A percentile compares a stretch with the other conserved stretches of the same genome.
Conservation (phyloP, 306 rosid genomes). For the Vigna mungo region DNA sequence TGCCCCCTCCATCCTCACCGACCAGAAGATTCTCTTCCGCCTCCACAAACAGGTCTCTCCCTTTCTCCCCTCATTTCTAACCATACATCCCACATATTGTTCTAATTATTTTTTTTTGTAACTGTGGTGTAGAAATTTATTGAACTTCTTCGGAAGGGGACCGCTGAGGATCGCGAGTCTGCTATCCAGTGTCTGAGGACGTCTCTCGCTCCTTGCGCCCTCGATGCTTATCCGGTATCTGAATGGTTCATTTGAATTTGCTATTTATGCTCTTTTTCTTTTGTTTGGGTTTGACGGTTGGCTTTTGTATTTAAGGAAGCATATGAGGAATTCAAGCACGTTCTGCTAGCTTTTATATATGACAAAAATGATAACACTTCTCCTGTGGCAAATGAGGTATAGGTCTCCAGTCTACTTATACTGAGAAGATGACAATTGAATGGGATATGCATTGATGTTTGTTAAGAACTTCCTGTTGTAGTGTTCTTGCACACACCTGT, state of each 20-base stretch:
- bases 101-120: not conserved
- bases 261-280: not conserved
- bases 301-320: constrained; percentile 85
- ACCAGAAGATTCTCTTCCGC: constrained; percentile 88
- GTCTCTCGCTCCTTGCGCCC: constrained; percentile 97
- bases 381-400: constrained; percentile 93
- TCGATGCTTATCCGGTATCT: constrained; percentile 93
- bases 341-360: constrained; percentile 90
- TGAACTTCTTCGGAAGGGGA: constrained; percentile 92
- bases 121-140: constrained; percentile 70
- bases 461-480: not conserved
- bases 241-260: not conserved
- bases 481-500: not conserved
- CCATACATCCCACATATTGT: not conserved
- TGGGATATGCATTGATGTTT: not conserved
- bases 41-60: constrained; percentile 85
- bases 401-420: constrained; percentile 37
- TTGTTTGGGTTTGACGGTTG: constrained; percentile 49
- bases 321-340: constrained; percentile 98
- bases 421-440: not conserved
- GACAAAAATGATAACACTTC: constrained; percentile 85
- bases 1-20: constrained; percentile 86
- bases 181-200: constrained; percentile 86
- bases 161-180: constrained; percentile 74
- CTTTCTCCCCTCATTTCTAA: not conserved